Evolutionary conservation across 2,329 filamentous ascomycete genomes (phyloP).

Genomic region (Lecanosticta acicola): DNA sequence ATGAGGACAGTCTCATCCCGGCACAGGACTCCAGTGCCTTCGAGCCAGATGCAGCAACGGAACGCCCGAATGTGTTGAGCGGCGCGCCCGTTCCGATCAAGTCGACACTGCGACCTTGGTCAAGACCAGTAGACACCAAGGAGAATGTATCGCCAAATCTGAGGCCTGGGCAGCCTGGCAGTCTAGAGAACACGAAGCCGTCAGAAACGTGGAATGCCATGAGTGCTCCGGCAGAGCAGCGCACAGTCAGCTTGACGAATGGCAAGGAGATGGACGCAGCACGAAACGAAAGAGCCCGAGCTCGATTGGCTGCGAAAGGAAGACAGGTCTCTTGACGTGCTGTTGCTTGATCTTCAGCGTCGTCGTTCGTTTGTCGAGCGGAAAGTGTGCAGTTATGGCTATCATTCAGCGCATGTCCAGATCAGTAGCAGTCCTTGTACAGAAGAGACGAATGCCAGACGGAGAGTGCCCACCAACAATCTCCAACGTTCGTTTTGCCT

Average conservation of each 20-base stretch:
- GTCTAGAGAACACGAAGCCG: slow-evolving; percentile 21
- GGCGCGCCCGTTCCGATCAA: slow-evolving; percentile 7
- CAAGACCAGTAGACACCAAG: slow-evolving; percentile 9
- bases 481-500: too few species aligned
- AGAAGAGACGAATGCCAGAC: too few species aligned
- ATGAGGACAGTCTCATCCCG: slow-evolving; percentile 9
- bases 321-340: slow-evolving; percentile 18
- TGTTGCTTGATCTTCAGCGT: too few species aligned
- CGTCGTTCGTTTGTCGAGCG: too few species aligned
- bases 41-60: slow-evolving; percentile 9
- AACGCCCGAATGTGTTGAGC: slow-evolving; percentile 9
- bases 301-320: slow-evolving; percentile 22
- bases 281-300: slow-evolving; percentile 23
- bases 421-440: too few species aligned
- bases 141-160: slow-evolving; percentile 21
- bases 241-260: slow-evolving; percentile 12
- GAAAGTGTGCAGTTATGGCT: too few species aligned
- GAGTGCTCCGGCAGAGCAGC: slow-evolving; percentile 13
- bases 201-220: slow-evolving; percentile 27
- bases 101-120: slow-evolving; percentile 5
- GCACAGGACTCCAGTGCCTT: slow-evolving; percentile 20
- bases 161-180: slow-evolving; percentile 4
- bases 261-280: slow-evolving; percentile 20
- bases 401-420: too few species aligned
- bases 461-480: too few species aligned